Evolutionary conservation across 2,329 filamentous ascomycete genomes (phyloP).

Genomic region (Drechslerella dactyloides): DNA sequence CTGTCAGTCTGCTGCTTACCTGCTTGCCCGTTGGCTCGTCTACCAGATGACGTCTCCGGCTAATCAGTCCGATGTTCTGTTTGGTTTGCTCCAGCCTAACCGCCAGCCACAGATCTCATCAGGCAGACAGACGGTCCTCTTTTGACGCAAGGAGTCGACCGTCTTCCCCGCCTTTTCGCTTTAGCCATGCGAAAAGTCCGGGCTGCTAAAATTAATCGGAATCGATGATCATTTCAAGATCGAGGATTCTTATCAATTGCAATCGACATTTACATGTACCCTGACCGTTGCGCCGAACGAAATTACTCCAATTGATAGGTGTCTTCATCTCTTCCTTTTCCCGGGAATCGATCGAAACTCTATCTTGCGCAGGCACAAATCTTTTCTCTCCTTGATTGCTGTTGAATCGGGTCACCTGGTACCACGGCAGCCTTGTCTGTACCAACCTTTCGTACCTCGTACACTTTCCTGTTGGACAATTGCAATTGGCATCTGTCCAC

Average conservation of each 20-base stretch:
- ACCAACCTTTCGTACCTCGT: too few species aligned
- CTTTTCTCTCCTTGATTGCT: too few species aligned
- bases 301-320: too few species aligned
- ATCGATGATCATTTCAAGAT: not conserved
- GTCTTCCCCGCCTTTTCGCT: not conserved
- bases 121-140: not conserved
- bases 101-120: constrained; percentile 4
- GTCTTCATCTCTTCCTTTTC: too few species aligned
- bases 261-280: not conserved
- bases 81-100: not conserved
- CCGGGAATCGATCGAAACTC: too few species aligned
- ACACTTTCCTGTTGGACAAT: too few species aligned
- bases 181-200: not conserved
- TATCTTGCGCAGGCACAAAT: too few species aligned
- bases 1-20: not conserved
- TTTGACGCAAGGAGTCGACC: not conserved
- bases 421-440: too few species aligned
- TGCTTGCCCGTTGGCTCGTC: not conserved
- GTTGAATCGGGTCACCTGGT: too few species aligned
- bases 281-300: not conserved
- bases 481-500: too few species aligned
- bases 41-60: constrained; percentile 4
- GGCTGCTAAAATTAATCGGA: not conserved
- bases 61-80: not conserved
- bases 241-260: not conserved